These are phyloP conservation scores for Hanseniaspora singularis DNA, from an alignment of 805 yeast species.

Conservation along the genomic window DNA sequence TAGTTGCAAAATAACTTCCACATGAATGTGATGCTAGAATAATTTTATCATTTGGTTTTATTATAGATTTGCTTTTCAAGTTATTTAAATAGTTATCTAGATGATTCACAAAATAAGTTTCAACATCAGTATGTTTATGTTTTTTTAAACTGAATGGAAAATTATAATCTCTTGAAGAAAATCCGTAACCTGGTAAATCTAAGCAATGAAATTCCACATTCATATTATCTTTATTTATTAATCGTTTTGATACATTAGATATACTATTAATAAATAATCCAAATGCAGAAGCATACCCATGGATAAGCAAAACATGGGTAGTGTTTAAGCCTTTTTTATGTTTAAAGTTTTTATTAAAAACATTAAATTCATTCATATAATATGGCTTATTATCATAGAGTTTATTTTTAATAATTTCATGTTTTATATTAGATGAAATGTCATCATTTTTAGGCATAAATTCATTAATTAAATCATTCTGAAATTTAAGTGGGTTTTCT, in stretches of 20 bases:
- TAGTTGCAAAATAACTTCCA: slow-evolving; percentile 74
- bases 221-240: slow-evolving; percentile 29
- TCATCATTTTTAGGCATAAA: slow-evolving; percentile 40
- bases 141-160: slow-evolving; percentile 35
- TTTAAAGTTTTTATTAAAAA: slow-evolving; percentile 40
- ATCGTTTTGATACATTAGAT: slow-evolving; percentile 34
- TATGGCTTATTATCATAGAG: slow-evolving; percentile 35
- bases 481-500: slow-evolving; percentile 33
- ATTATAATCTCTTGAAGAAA: slow-evolving; percentile 59
- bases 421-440: slow-evolving; percentile 22
- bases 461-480: slow-evolving; percentile 33
- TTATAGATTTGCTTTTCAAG: background rate
- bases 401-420: slow-evolving; percentile 29
- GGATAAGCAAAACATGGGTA: slow-evolving; percentile 59
- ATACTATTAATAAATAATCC: slow-evolving; percentile 74
- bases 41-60: slow-evolving; percentile 30
- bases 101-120: background rate
- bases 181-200: slow-evolving; percentile 84
- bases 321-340: slow-evolving; percentile 19
- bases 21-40: slow-evolving; percentile 74
- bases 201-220: slow-evolving; percentile 73
- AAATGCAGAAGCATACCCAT: slow-evolving; percentile 91
- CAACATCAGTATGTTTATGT: slow-evolving; percentile 17
- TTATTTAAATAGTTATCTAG: background rate
- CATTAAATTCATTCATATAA: slow-evolving; percentile 65